These are phyloP conservation scores for Marasmius fiardii DNA, from an alignment of 1,284 basidiomycete species.

Conservation along the genomic window DNA sequence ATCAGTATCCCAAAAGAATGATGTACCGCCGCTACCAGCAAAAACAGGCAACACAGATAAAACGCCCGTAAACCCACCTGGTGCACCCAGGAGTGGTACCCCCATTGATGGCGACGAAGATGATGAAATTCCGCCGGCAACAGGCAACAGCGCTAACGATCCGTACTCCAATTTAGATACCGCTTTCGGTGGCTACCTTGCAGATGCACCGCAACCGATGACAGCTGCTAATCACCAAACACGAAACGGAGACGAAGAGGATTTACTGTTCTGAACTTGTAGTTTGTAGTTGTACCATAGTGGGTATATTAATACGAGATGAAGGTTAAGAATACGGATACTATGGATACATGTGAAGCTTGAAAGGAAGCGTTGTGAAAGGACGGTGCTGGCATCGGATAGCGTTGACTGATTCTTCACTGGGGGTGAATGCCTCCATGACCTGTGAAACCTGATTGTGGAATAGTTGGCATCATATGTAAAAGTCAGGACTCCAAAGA, in stretches of 20 bases:
- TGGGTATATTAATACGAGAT: neutral
- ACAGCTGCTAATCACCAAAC: conserved; percentile 25
- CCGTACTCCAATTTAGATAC: conserved; percentile 74
- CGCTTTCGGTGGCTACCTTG: conserved; percentile 66
- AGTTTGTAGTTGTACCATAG: conserved; percentile 1
- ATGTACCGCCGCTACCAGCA: conserved; percentile 22
- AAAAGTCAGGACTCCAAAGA: conserved; percentile 17
- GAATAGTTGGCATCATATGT: neutral
- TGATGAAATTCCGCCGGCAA: conserved; percentile 22
- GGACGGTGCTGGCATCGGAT: neutral
- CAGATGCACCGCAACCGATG: conserved; percentile 63
- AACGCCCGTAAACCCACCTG: conserved; percentile 20
- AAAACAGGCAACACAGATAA: conserved; percentile 15
- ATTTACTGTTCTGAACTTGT: conserved; percentile 46
- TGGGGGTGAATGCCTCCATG: no score
- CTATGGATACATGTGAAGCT: neutral
- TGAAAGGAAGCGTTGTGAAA: neutral
- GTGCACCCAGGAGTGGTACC: conserved; percentile 24
- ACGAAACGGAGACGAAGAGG: conserved; percentile 41
- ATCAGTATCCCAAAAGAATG: conserved; percentile 12
- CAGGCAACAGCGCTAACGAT: conserved; percentile 35
- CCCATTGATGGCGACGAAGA: conserved; percentile 32
- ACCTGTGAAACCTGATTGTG: no score
- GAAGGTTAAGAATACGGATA: no score
- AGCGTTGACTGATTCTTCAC: no score